phyloP scores from a whole-genome alignment of 805 yeast genomes.

The Metschnikowia lochheadii region DNA sequence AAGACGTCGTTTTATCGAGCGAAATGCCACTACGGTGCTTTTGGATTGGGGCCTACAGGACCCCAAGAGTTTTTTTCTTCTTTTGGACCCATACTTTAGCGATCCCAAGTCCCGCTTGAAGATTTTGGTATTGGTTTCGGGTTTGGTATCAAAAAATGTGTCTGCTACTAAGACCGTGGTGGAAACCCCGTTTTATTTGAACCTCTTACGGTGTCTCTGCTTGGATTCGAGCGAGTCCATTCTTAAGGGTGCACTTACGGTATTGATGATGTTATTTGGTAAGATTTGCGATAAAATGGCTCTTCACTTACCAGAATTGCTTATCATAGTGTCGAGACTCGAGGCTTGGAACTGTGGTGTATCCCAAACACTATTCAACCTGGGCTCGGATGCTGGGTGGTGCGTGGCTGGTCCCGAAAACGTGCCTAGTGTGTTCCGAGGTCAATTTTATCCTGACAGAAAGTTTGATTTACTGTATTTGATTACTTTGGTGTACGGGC shows the following conservation, averaged over 20 bases:
- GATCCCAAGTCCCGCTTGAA: constrained; percentile 33
- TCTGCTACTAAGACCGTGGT: constrained; percentile 27
- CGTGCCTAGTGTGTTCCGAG: not conserved
- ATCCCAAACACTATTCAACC: not conserved
- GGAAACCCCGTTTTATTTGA: constrained; percentile 33
- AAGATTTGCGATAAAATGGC: constrained; percentile 36
- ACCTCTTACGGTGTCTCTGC: constrained; percentile 34
- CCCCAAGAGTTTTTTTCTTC: constrained; percentile 32
- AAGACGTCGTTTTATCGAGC: constrained; percentile 43
- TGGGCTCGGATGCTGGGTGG: not conserved
- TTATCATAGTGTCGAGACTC: constrained; percentile 43
- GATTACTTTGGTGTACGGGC: constrained; percentile 52
- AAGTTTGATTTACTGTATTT: constrained; percentile 30
- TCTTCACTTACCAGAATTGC: constrained; percentile 35
- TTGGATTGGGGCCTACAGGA: constrained; percentile 39
- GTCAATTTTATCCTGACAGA: constrained; percentile 17
- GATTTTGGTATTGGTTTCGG: constrained; percentile 35
- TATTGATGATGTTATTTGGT: constrained; percentile 38
- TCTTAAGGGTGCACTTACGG: constrained; percentile 32
- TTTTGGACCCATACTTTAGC: constrained; percentile 34
- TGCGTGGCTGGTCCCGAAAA: not conserved
- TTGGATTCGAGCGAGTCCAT: constrained; percentile 40
- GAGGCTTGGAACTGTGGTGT: constrained; percentile 1
- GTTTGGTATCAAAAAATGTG: constrained; percentile 26
- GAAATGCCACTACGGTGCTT: constrained; percentile 41